Percentiles rank a stretch among this genome's conserved stretches.
Conservation (phyloP, 2,329 filamentous ascomycete species). For the Calycina herbarum region DNA sequence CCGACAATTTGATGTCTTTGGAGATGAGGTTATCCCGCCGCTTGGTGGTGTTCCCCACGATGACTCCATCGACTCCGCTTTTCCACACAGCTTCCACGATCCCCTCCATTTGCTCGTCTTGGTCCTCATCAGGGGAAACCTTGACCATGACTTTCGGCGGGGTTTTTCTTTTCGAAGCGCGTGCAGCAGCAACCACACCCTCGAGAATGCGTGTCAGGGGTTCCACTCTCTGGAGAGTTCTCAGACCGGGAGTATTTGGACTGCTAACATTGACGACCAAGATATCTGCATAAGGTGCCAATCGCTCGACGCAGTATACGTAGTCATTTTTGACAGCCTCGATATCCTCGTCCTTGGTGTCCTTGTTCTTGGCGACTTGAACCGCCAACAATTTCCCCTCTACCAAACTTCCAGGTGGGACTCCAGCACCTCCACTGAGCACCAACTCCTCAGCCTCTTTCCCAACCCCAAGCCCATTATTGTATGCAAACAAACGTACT, state of each 20-base stretch:
- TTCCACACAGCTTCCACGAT: slow-evolving; percentile 83
- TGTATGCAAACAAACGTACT: slow-evolving; percentile 73
- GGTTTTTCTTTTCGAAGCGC: slow-evolving; percentile 64
- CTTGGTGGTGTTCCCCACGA: slow-evolving; percentile 97
- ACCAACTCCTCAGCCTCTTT: slow-evolving; percentile 68
- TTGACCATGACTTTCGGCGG: slow-evolving; percentile 94
- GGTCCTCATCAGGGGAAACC: slow-evolving; percentile 93
- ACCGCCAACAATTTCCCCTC: slow-evolving; percentile 80
- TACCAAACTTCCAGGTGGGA: slow-evolving; percentile 79
- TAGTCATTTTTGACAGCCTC: slow-evolving; percentile 79
- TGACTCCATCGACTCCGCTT: slow-evolving; percentile 89
- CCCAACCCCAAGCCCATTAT: slow-evolving; percentile 63
- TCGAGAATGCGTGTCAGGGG: slow-evolving; percentile 78
- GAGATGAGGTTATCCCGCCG: slow-evolving; percentile 71
- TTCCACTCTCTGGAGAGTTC: slow-evolving; percentile 80
- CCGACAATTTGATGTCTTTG: slow-evolving; percentile 61
- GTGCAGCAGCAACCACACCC: slow-evolving; percentile 79
- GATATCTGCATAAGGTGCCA: slow-evolving; percentile 89
- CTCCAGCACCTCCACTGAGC: slow-evolving; percentile 72
- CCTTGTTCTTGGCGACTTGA: slow-evolving; percentile 96
- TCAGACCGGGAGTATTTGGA: slow-evolving; percentile 90
- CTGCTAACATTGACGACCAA: slow-evolving; percentile 98
- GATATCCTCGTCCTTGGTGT: slow-evolving; percentile 81
- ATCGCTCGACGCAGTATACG: slow-evolving; percentile 79
- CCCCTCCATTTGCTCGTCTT: slow-evolving; percentile 77